Evolutionary conservation across 176 grass and related monocot genomes (phyloP), one percentile per base, ranked within the genome.

Genomic region (Phragmites australis): DNA sequence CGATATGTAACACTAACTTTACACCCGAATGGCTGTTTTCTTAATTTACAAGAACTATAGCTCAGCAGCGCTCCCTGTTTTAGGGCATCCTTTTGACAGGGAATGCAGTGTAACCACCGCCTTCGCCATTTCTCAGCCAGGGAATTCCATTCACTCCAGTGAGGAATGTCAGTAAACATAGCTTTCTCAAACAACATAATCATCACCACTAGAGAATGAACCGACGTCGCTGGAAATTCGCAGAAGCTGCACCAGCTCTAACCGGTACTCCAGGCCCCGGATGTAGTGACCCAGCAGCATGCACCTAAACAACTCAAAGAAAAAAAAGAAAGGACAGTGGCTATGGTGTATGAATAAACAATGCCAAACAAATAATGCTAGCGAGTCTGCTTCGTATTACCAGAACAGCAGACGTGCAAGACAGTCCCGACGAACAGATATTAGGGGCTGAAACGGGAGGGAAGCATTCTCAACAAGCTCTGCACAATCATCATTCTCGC

Each of bases 321-420:
- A 46, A 4, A 43, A 73, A 49, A 68, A 60, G 79, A 10, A 74
- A 63, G 51, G 22, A 77, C 23, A 78, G 70, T 34, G 32, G 22
- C 21, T 34, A 46, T 31, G 48, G 17, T 6, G 39, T 11, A 22
- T 8, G 4, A 76, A 77, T 25, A 65, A 54, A 50, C 42, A 74
- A 16, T 16, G 8, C 27, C 6, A 32, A 48, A 3, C 17, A 55
- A 80, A 25, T 2, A 77, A 55, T 44, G 27, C 22, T 58, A 55
- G 32, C 22, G 31, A 71, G 22, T 65, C 46, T 49, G 64, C 1
- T 81, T 83, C 39, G 19, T 22, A 82, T 91, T 89, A 95, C 97
- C 97, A 99, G 88, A 99, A 99, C 56, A 99, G 74, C 56, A 99
- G 88, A 12, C 97, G 93, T 70, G 97, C 97, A 29, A 99, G 88